Evolutionary conservation across 2,329 filamentous ascomycete species (phyloP), one percentile per base, ranked within the genome.

Genomic region (Gyromitra esculenta): DNA sequence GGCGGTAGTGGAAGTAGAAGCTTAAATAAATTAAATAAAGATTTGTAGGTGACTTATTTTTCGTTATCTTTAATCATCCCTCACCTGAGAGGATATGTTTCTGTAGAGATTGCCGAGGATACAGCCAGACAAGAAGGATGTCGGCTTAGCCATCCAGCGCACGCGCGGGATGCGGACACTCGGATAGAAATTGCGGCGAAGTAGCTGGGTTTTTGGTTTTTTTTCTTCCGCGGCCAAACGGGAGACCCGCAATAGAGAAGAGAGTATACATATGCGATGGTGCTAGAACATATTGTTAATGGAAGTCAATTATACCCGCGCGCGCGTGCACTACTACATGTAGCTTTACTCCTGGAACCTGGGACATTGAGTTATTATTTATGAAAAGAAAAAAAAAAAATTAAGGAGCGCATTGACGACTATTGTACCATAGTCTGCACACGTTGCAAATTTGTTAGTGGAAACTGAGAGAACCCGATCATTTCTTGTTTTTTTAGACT

Each of bases 351-450:
- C 45, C 57, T 54, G 21, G 64, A 57, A 54, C 68, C 45, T 67
- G 62, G 52, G 52, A 39, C 25, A 45, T 9, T 48, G 65, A 69
- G 57, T 63, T 62, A 60, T 68, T 48, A 43, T 35, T 41, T 11
- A 59, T 48, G 54, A 15, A 48, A 63, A 45, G 45, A n/a, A 67
- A 71, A 54, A 21, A 21, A 21, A 21, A 21, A 21, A 21, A 21
- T 21, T 21, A 21, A 54, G 59, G 37, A 59, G 39, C 48, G 65
- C 56, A 74, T 74, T 68, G 71, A 57, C 39, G 64, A 57, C 54
- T 43, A 62, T 45, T 68, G 41, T 68, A 67, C 57, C 57, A 35
- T 57, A 75, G 60, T 68, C 43, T 60, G 65, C 56, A 75, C 75
- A 75, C 59, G 75, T 65, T 65, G 71, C 71, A 77, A 50, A 9